A percentile compares a stretch with the other conserved stretches of the same genome.
Evolutionary conservation across 148 eudicot species (phyloP).

Genomic region (Fagopyrum homotropicum): DNA sequence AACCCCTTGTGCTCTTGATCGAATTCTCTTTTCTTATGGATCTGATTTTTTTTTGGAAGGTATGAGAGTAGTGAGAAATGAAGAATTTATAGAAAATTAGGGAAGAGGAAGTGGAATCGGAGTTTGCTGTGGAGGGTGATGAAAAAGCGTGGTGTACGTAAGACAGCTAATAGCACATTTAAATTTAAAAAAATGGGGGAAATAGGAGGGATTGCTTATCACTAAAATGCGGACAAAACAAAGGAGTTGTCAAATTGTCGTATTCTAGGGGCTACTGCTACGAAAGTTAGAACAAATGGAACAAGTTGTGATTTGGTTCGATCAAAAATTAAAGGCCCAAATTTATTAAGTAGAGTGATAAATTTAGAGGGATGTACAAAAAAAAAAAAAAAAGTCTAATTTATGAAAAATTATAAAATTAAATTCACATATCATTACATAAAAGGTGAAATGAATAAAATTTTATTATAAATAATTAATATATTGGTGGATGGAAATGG

Average conservation of each 20-base stretch:
- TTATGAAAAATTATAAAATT: too few relatives aligned
- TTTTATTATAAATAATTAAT: too few relatives aligned
- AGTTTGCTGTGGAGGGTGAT: background rate
- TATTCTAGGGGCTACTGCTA: background rate
- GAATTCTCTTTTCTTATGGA: background rate
- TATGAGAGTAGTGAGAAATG: background rate
- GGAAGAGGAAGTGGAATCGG: background rate
- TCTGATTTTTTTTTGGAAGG: background rate
- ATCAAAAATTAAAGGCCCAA: too few relatives aligned
- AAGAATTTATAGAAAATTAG: background rate
- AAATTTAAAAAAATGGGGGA: background rate
- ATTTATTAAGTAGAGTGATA: too few relatives aligned
- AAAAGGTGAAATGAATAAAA: too few relatives aligned
- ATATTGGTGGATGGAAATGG: too few relatives aligned
- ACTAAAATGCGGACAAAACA: background rate
- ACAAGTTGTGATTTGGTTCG: background rate
- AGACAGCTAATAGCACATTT: background rate
- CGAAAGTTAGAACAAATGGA: background rate
- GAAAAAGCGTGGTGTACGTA: background rate
- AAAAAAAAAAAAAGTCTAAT: too few relatives aligned
- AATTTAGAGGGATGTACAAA: too few relatives aligned
- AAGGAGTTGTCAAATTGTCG: background rate
- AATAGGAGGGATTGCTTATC: slow-evolving; percentile 3
- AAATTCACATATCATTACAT: too few relatives aligned
- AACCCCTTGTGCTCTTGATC: background rate